Base-by-base conservation (phyloP, 2,329 filamentous ascomycete genomes). In the Monosporascus sp. region DNA sequence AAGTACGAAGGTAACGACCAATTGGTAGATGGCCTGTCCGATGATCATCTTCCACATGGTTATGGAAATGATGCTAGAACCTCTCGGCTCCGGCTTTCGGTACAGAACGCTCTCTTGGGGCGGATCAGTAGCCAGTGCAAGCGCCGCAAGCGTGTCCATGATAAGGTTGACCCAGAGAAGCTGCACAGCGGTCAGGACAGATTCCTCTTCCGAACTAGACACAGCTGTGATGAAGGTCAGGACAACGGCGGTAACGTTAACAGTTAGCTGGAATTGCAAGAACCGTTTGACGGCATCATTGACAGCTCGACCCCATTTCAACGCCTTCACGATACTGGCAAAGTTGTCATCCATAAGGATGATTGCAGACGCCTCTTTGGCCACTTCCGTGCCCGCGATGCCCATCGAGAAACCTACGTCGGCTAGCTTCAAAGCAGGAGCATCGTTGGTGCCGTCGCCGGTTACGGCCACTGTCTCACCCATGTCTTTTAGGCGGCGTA, bases 31-130 rank as follows among this genome's bases (percentile, higher is more conserved):
- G 2, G 91, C 84, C 70, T 97, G 91, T 2, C 92, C 93, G 45
- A 96, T 80, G 57, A 97, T 97, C 93, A 97, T 97, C 78, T 97
- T 97, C 93, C 93, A 96, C 93, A 97, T 97, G 18, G 88, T 92
- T 37, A 87, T 76, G 1, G 91, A 95, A 62, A 97, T 94, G 56
- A 84, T 83, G 43, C 77, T 75, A 4, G 79, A 68, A 24, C 76
- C 78, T 64, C 79, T 80, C 54, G 72, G 76, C 64, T 84, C 81
- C 1, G 81, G 81, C 70, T 90, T 91, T 52, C 91, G 84, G 61
- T 96, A 77, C 49, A 96, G 75, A 25, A 96, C 86, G 60, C 84
- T 88, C 50, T 88, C 85, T 14, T 88, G 88, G 1, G 91, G 91
- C n/a, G 90, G 89, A 67, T 96, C 91, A 2, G 91, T 96, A 1